A percentile compares a stretch with the other conserved stretches of the same genome.
Conservation (phyloP, 352 stramenopile genomes). For the Phytophthora fragariaefolia region DNA sequence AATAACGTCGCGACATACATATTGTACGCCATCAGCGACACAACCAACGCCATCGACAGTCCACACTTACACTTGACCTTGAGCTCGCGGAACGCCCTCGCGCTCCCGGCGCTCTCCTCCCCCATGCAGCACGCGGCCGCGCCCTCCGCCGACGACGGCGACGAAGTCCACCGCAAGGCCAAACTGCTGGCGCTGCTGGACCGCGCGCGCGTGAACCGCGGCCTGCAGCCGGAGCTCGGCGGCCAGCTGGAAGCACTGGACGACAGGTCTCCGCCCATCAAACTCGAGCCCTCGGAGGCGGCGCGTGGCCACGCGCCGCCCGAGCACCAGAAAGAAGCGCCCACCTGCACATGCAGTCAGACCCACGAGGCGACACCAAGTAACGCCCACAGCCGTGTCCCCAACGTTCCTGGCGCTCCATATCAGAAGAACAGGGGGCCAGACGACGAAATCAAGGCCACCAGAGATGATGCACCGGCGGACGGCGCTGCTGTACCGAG, state of each 20-base stretch:
- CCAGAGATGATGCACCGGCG: not conserved
- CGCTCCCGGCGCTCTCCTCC: not conserved
- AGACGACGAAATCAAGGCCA: conserved; percentile 8
- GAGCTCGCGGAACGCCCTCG: too few species aligned
- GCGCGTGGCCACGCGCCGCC: not conserved
- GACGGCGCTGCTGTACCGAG: not conserved
- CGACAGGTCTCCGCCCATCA: conserved; percentile 10
- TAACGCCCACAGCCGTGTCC: not conserved
- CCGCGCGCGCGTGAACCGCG: conserved; percentile 39
- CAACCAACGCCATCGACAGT: too few species aligned
- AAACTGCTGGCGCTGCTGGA: conserved; percentile 53
- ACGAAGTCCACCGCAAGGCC: conserved; percentile 27
- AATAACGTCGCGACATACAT: too few species aligned
- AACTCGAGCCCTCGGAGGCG: conserved; percentile 11
- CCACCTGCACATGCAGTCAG: conserved; percentile 7
- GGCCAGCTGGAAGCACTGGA: conserved; percentile 6
- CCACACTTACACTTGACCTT: too few species aligned
- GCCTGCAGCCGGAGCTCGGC: conserved; percentile 23
- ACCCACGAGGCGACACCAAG: conserved; percentile 12
- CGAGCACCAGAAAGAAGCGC: not conserved
- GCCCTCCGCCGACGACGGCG: conserved; percentile 3
- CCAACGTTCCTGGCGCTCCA: not conserved
- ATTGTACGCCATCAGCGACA: too few species aligned
- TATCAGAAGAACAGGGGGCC: not conserved
- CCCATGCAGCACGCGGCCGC: conserved; percentile 24